These are phyloP conservation scores for Lolium perenne DNA, from an alignment of 176 grass and related monocot genomes.

Conservation along the genomic window DNA sequence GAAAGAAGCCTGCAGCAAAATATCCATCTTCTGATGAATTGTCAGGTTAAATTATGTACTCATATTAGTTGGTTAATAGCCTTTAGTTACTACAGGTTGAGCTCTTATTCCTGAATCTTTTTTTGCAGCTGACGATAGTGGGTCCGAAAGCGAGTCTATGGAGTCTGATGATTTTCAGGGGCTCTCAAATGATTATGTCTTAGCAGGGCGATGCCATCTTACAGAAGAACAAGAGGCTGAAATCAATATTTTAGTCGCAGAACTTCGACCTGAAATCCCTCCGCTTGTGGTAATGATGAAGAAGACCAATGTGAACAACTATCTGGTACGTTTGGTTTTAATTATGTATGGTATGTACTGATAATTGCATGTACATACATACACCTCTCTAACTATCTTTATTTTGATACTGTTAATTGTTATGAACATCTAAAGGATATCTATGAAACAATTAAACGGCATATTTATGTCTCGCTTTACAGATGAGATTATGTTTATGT, in stretches of 20 bases:
- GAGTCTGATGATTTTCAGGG: conserved; percentile 19
- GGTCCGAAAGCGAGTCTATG: neutral
- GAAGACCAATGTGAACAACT: conserved; percentile 23
- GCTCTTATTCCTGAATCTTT: neutral
- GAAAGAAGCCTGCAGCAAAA: neutral
- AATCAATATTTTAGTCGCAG: neutral
- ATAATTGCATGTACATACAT: neutral
- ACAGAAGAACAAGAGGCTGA: conserved; percentile 29
- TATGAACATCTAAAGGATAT: neutral
- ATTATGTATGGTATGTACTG: neutral
- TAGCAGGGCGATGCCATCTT: neutral
- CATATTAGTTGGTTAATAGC: neutral
- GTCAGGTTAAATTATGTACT: neutral
- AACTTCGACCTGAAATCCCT: conserved; percentile 12
- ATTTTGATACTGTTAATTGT: neutral
- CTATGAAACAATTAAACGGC: neutral
- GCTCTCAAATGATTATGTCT: conserved; percentile 13
- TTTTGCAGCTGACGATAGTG: conserved; percentile 15
- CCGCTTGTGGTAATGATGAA: conserved; percentile 25
- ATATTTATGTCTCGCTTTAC: neutral
- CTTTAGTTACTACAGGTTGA: neutral
- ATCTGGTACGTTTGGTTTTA: conserved; percentile 10
- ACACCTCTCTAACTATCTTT: neutral
- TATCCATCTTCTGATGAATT: neutral
- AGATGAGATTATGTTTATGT: neutral